phyloP scores from a whole-genome alignment of 2,329 filamentous ascomycete genomes.

The Rhynchosporium agropyri region DNA sequence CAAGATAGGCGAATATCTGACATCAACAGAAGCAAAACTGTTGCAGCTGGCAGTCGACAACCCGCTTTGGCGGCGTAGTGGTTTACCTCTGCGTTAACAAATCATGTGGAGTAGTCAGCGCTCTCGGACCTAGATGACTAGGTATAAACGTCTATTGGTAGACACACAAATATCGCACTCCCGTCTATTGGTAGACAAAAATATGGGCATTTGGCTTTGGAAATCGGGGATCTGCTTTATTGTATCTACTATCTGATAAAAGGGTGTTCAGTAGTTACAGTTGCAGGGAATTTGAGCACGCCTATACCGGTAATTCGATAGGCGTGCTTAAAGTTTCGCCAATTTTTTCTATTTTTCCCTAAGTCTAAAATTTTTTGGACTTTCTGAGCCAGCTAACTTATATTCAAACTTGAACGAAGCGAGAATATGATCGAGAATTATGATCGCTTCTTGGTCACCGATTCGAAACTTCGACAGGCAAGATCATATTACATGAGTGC shows the following conservation, averaged over 20 bases:
- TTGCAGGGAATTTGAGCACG: background rate
- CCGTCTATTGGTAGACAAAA: background rate
- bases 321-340: background rate
- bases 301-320: background rate
- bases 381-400: background rate
- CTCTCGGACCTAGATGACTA: background rate
- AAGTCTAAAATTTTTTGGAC: background rate
- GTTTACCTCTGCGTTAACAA: background rate
- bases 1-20: background rate
- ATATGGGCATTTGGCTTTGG: background rate
- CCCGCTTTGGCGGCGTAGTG: background rate
- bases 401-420: background rate
- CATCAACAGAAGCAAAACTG: slow-evolving; percentile 1
- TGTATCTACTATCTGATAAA: background rate
- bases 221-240: background rate
- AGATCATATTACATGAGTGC: no score
- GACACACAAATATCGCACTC: background rate
- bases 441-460: no score
- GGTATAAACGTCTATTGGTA: background rate
- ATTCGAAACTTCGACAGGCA: no score
- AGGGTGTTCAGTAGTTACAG: background rate
- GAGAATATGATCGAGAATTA: background rate
- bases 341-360: background rate
- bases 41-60: slow-evolving; percentile 3
- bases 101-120: background rate